phyloP scores from a whole-genome alignment of 352 stramenopile genomes.

The Phytopythium montanum region DNA sequence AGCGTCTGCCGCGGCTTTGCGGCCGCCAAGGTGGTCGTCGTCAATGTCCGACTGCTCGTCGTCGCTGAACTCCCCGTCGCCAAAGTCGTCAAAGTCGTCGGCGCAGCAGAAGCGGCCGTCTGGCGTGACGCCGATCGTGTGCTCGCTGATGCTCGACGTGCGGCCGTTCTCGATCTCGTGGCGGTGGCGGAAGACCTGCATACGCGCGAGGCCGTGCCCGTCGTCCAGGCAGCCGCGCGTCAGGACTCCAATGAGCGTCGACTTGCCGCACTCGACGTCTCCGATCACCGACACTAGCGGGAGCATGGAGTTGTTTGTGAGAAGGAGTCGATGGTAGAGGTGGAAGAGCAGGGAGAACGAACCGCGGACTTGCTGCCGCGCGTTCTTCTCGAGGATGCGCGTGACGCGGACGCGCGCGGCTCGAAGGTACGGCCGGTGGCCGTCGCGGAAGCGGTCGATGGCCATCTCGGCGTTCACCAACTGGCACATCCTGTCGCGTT shows the following conservation, averaged over 20 bases:
- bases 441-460: conserved; percentile 55
- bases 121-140: conserved; percentile 68
- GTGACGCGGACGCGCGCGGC: conserved; percentile 45
- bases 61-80: conserved; percentile 29
- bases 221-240: conserved; percentile 83
- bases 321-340: not conserved
- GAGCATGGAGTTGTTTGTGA: too few relatives aligned
- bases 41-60: conserved; percentile 16
- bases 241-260: conserved; percentile 87
- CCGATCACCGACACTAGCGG: conserved; percentile 78
- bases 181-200: conserved; percentile 88
- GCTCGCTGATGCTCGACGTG: conserved; percentile 87
- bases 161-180: conserved; percentile 89
- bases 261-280: conserved; percentile 86
- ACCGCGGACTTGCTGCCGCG: conserved; percentile 63
- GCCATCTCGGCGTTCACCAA: conserved; percentile 63
- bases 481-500: conserved; percentile 57
- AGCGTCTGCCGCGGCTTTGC: conserved; percentile 1
- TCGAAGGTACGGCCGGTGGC: conserved; percentile 27
- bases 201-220: conserved; percentile 76
- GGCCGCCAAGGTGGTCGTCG: not conserved
- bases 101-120: conserved; percentile 56
- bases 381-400: conserved; percentile 44
- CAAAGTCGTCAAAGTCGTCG: conserved; percentile 49
- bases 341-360: not conserved